Conservation (phyloP, 2,329 filamentous ascomycete species). For the Pyricularia pennisetigena region DNA sequence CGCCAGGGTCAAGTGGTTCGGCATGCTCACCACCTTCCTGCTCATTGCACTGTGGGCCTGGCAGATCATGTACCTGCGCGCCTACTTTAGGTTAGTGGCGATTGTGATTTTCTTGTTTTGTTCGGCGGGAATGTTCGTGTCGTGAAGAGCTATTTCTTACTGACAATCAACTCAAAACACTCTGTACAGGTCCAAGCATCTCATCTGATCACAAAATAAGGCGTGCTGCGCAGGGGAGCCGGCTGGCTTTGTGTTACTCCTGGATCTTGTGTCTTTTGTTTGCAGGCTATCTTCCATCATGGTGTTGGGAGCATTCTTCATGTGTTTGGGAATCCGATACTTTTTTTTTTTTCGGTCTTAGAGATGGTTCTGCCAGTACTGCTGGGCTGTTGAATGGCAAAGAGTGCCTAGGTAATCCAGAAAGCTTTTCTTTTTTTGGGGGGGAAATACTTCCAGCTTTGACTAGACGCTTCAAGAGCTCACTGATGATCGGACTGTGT, state of each 20-base stretch:
- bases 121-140: no score
- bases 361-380: background rate
- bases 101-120: background rate
- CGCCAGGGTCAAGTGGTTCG: slow-evolving; percentile 97
- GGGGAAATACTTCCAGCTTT: background rate
- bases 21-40: slow-evolving; percentile 85
- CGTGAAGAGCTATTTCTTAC: slow-evolving; percentile 5
- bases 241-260: background rate
- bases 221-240: background rate
- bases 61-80: slow-evolving; percentile 96
- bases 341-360: background rate
- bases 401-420: background rate
- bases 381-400: background rate
- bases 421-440: no score
- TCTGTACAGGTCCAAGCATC: slow-evolving; percentile 53
- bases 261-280: background rate
- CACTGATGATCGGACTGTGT: background rate
- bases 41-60: slow-evolving; percentile 81
- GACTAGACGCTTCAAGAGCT: background rate
- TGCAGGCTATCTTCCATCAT: background rate
- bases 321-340: background rate
- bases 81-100: slow-evolving; percentile 70
- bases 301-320: background rate
- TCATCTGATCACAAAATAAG: slow-evolving; percentile 35
- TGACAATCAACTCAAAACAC: background rate